Percentiles rank a stretch among this genome's conserved stretches.
Conservation (phyloP, 108 stramenopile genomes). For the Aurantiochytrium sp. region DNA sequence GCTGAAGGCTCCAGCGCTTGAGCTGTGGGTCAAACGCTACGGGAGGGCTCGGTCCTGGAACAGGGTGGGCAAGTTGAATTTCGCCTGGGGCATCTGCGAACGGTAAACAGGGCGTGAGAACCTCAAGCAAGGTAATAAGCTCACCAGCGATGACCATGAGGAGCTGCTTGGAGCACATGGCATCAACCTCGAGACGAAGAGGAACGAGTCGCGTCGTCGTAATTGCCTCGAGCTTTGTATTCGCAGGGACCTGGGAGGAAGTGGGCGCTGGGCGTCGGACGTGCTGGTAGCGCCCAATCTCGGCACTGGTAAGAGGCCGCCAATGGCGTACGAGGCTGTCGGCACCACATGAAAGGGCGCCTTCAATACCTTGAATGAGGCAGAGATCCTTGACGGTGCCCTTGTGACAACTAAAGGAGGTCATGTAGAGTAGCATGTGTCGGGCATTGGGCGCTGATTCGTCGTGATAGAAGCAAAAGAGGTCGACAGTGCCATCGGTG, state of each 20-base stretch:
- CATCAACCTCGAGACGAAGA: not conserved
- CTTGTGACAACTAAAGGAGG: not conserved
- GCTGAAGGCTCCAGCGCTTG: not conserved
- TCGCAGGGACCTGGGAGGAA: not conserved
- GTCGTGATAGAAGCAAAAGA: not conserved
- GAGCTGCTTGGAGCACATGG: not conserved
- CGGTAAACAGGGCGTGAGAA: not conserved
- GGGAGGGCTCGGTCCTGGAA: not conserved
- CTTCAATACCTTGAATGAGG: not conserved
- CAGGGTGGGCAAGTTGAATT: not conserved
- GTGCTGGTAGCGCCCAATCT: not conserved
- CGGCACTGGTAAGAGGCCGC: not conserved
- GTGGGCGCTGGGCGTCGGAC: not conserved
- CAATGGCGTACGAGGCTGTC: slow-evolving; percentile 3
- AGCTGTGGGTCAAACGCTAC: not conserved
- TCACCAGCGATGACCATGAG: not conserved
- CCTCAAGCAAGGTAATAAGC: not conserved
- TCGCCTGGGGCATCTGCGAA: not conserved
- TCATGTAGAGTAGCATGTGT: not conserved
- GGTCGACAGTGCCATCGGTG: not conserved
- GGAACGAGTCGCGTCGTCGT: not conserved
- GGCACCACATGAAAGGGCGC: not conserved
- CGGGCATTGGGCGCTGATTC: not conserved
- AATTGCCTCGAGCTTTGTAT: not conserved
- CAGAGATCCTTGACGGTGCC: not conserved